Conservation (phyloP, 495 filamentous ascomycete species). For the Hypoxylon perforatum region DNA sequence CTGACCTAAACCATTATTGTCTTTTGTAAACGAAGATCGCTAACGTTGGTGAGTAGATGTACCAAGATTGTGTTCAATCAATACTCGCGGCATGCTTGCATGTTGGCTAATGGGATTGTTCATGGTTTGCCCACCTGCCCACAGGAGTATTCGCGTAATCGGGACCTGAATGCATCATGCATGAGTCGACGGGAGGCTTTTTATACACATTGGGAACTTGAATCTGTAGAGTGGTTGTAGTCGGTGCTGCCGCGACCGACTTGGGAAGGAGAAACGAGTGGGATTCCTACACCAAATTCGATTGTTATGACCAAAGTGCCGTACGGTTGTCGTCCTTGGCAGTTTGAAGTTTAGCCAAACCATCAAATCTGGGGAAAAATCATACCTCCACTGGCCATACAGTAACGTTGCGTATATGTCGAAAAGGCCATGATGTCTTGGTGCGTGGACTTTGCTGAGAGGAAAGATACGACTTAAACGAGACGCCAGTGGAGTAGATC, state of each 20-base stretch:
- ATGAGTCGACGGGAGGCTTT: conserved; percentile 11
- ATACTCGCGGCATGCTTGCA: no score
- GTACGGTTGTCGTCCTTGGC: conserved; percentile 38
- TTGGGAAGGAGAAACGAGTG: conserved; percentile 26
- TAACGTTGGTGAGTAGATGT: conserved; percentile 16
- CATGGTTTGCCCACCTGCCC: conserved; percentile 13
- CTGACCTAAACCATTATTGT: conserved; percentile 11
- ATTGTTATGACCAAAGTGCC: conserved; percentile 35
- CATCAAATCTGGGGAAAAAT: conserved; percentile 40
- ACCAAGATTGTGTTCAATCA: conserved; percentile 9
- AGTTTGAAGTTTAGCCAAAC: conserved; percentile 46
- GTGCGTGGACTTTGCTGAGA: conserved; percentile 15
- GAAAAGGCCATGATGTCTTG: conserved; percentile 21
- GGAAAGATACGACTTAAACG: conserved; percentile 9
- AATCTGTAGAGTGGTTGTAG: conserved; percentile 29
- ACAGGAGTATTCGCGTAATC: conserved; percentile 25
- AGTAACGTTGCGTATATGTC: conserved; percentile 42
- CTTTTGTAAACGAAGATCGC: conserved; percentile 9
- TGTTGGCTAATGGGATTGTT: conserved; percentile 7
- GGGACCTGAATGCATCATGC: conserved; percentile 22
- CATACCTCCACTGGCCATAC: conserved; percentile 34
- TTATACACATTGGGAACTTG: conserved; percentile 12
- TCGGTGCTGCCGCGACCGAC: conserved; percentile 25
- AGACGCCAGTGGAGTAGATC: conserved; percentile 36
- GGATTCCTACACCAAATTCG: conserved; percentile 10